Conservation (phyloP, 1,139 yeast species). For the Suhomyces taliae region DNA sequence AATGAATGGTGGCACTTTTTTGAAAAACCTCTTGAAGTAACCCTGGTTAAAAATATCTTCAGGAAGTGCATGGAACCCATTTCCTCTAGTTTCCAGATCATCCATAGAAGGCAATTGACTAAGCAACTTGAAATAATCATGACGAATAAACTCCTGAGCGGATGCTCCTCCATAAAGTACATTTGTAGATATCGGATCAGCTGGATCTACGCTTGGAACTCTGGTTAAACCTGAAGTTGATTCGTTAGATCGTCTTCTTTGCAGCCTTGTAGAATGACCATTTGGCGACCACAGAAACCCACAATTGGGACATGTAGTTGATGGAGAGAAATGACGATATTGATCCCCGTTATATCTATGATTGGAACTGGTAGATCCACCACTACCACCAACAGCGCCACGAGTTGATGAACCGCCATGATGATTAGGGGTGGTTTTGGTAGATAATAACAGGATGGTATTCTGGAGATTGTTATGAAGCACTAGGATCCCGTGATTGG, state of each 20-base stretch:
- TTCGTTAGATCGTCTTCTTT: slow-evolving; percentile 6
- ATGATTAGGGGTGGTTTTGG: slow-evolving; percentile 5
- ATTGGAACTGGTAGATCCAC: background rate
- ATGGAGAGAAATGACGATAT: background rate
- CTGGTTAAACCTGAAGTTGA: background rate
- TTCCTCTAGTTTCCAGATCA: background rate
- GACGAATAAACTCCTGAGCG: slow-evolving; percentile 30
- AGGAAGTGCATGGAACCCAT: slow-evolving; percentile 25
- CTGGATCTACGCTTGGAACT: background rate
- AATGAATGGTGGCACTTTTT: slow-evolving; percentile 34
- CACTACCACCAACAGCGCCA: background rate
- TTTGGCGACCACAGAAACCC: slow-evolving; percentile 32
- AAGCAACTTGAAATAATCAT: slow-evolving; percentile 41
- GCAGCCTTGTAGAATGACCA: background rate
- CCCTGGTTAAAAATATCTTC: slow-evolving; percentile 64
- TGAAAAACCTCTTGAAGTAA: slow-evolving; percentile 69
- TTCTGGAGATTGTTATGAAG: slow-evolving; percentile 44
- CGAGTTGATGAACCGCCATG: background rate
- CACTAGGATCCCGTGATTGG: slow-evolving; percentile 43
- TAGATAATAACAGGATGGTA: slow-evolving; percentile 36
- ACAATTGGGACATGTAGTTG: slow-evolving; percentile 41
- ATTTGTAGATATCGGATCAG: background rate
- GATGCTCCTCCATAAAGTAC: background rate
- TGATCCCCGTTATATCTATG: background rate
- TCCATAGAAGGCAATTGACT: slow-evolving; percentile 26